Percentiles rank a stretch among this genome's conserved stretches.
These are phyloP conservation scores for Fusarium pseudocircinatum DNA, from an alignment of 2,329 filamentous ascomycete genomes.

Conservation along the genomic window DNA sequence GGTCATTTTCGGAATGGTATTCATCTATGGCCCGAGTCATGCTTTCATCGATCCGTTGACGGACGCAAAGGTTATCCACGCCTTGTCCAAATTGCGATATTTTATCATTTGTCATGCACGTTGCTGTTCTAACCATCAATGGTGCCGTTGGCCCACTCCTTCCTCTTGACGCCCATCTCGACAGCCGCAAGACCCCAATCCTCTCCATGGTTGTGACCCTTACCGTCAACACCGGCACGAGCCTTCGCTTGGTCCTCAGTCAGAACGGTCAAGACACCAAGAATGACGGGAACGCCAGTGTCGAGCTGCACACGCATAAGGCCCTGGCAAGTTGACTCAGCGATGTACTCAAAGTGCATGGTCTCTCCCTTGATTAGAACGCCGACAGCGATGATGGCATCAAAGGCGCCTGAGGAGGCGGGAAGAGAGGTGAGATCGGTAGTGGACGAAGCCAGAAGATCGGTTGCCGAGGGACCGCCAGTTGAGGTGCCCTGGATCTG, in stretches of 20 bases:
- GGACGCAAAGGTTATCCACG: neutral
- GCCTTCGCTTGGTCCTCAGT: constrained; percentile 87
- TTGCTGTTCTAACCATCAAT: constrained; percentile 54
- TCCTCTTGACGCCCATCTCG: constrained; percentile 90
- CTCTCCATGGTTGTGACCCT: constrained; percentile 90
- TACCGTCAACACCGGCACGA: constrained; percentile 76
- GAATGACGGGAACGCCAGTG: constrained; percentile 86
- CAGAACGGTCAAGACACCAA: constrained; percentile 90
- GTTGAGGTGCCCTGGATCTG: constrained; percentile 80
- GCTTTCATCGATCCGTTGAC: constrained; percentile 2
- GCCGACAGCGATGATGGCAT: constrained; percentile 94
- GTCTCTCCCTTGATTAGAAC: constrained; percentile 98
- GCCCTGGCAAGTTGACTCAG: constrained; percentile 88
- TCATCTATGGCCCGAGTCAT: neutral
- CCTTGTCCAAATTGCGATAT: neutral
- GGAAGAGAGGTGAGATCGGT: constrained; percentile 70
- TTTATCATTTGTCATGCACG: constrained; percentile 15
- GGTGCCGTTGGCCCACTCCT: constrained; percentile 80
- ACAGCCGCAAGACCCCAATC: constrained; percentile 97
- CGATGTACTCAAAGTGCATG: constrained; percentile 99
- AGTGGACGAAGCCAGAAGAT: constrained; percentile 76
- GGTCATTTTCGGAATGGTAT: constrained; percentile 23
- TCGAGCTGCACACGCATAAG: constrained; percentile 96
- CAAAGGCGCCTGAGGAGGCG: constrained; percentile 72
- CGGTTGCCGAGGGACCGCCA: constrained; percentile 73